Percentiles rank a stretch among this genome's conserved stretches.
Evolutionary conservation across 1,284 basidiomycete genomes (phyloP).

Genomic region (Uromyces viciae-fabae): DNA sequence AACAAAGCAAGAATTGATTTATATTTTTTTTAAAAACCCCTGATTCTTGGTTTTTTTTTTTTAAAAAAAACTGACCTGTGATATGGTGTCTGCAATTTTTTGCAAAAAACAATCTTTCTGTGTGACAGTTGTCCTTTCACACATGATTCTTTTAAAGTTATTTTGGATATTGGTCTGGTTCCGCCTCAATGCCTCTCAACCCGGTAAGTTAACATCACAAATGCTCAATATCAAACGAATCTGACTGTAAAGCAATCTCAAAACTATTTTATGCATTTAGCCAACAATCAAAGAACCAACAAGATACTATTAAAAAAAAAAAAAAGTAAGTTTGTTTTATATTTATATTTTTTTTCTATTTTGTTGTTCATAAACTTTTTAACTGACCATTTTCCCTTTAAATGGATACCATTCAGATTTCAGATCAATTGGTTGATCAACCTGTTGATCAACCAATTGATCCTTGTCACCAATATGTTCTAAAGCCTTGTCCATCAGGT

Average conservation of each 20-base stretch:
- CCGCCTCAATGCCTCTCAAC: not conserved
- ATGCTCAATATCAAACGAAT: not conserved
- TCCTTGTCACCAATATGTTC: too few relatives aligned
- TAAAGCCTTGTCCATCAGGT: too few relatives aligned
- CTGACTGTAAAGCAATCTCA: not conserved
- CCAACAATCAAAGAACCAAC: not conserved
- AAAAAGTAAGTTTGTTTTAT: not conserved
- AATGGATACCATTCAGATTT: conserved; percentile 2
- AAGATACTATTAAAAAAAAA: not conserved
- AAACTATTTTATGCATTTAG: not conserved
- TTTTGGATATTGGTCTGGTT: not conserved
- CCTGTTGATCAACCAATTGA: too few relatives aligned
- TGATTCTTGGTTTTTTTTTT: not conserved
- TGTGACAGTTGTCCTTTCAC: too few relatives aligned
- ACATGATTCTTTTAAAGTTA: too few relatives aligned
- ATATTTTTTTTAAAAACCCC: not conserved
- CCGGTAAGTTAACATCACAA: not conserved
- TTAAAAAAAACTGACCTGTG: not conserved
- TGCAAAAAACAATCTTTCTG: too few relatives aligned
- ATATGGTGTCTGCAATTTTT: too few relatives aligned
- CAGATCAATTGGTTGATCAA: too few relatives aligned
- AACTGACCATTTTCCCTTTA: not conserved
- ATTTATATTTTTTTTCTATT: not conserved
- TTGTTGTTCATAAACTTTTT: not conserved
- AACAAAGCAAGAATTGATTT: not conserved